These are phyloP conservation scores for Aspergillus clavatus DNA, from an alignment of 2,329 filamentous ascomycete species.

Conservation along the genomic window DNA sequence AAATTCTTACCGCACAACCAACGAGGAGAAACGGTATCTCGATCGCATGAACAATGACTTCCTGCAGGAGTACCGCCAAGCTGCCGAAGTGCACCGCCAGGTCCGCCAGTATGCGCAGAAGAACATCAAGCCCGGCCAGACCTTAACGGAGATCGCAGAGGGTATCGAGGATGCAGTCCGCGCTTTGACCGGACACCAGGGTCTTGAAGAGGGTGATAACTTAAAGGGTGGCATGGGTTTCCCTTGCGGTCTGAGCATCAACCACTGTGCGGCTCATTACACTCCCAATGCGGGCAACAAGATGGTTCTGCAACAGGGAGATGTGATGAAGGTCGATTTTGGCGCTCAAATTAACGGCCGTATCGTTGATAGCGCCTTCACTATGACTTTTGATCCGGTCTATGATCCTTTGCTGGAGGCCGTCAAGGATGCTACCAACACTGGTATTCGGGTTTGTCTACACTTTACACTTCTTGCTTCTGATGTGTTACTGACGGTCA, in stretches of 20 bases:
- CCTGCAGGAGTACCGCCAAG: constrained; percentile 74
- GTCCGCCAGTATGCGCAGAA: constrained; percentile 79
- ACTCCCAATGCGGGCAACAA: constrained; percentile 86
- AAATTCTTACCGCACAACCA: constrained; percentile 73
- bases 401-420: constrained; percentile 64
- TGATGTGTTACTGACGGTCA: constrained; percentile 8
- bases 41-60: constrained; percentile 77
- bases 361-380: constrained; percentile 69
- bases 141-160: constrained; percentile 74
- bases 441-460: constrained; percentile 60
- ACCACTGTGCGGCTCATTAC: constrained; percentile 82
- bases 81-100: constrained; percentile 83
- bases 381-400: constrained; percentile 61
- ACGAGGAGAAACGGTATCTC: constrained; percentile 77
- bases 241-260: constrained; percentile 76
- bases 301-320: constrained; percentile 58
- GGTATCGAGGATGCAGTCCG: constrained; percentile 82
- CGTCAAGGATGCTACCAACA: constrained; percentile 65
- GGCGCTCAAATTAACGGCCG: constrained; percentile 66
- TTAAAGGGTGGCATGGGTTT: constrained; percentile 80
- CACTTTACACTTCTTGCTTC: not conserved
- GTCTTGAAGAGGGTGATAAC: constrained; percentile 71
- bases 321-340: constrained; percentile 71
- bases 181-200: constrained; percentile 69
- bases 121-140: constrained; percentile 75